phyloP scores from a whole-genome alignment of 345 rosid genomes.

The Citrus trifoliata region DNA sequence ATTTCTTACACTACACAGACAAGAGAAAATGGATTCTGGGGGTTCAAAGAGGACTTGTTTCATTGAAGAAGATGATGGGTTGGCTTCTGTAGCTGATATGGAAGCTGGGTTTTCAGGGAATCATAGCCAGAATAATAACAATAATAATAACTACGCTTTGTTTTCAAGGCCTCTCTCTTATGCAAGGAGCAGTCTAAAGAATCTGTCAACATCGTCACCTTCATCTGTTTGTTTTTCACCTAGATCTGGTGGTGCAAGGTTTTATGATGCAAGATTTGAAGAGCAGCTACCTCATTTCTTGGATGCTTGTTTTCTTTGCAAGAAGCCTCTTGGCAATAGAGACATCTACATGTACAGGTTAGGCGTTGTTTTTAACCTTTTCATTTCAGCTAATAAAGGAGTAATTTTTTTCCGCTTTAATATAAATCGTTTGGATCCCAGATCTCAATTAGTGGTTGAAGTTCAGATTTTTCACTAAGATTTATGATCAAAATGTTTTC shows the following conservation, averaged over 20 bases:
- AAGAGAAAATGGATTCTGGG: conserved; percentile 11
- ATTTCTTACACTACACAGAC: too few species aligned
- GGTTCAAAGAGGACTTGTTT: conserved; percentile 40
- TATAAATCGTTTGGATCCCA: neutral
- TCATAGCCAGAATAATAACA: neutral
- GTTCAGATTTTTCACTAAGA: neutral
- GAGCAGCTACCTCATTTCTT: conserved; percentile 61
- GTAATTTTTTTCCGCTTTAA: neutral
- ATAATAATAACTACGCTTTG: conserved; percentile 11
- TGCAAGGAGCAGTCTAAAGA: conserved; percentile 42
- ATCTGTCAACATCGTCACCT: conserved; percentile 11
- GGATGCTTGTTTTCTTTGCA: conserved; percentile 70
- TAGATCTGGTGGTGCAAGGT: conserved; percentile 48
- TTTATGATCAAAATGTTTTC: neutral
- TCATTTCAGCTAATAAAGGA: neutral
- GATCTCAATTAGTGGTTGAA: neutral
- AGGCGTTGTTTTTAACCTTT: neutral
- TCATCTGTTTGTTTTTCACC: conserved; percentile 43
- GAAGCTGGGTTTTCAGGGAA: conserved; percentile 64
- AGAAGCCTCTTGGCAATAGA: conserved; percentile 56
- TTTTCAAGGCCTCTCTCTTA: conserved; percentile 39
- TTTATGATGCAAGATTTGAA: conserved; percentile 63
- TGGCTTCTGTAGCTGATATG: conserved; percentile 56
- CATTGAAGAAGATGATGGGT: conserved; percentile 46
- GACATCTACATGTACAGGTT: conserved; percentile 92